Conservation (phyloP, 495 filamentous ascomycete genomes). For the Xylaria venustula region DNA sequence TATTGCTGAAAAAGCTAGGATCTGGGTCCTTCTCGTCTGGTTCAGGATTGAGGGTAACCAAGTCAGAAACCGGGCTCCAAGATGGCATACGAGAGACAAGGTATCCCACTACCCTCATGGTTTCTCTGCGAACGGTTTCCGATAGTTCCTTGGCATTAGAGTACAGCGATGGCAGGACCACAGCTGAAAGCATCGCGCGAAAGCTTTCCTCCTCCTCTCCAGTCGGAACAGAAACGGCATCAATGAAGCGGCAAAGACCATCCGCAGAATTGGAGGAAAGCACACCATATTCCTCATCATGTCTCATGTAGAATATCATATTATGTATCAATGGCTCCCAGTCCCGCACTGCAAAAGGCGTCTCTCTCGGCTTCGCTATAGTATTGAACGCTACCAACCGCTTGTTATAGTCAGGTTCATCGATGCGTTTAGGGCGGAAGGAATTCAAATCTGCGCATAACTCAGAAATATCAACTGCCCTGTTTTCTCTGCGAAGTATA, state of each 20-base stretch:
- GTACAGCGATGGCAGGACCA: slow-evolving; percentile 74
- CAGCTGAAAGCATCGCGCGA: slow-evolving; percentile 51
- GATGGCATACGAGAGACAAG: slow-evolving; percentile 68
- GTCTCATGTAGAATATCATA: slow-evolving; percentile 81
- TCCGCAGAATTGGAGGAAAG: slow-evolving; percentile 77
- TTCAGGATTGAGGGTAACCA: slow-evolving; percentile 68
- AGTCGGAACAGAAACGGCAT: slow-evolving; percentile 48
- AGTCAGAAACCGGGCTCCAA: slow-evolving; percentile 69
- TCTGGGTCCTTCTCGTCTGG: slow-evolving; percentile 70
- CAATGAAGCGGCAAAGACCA: slow-evolving; percentile 76
- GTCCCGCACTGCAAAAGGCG: slow-evolving; percentile 63
- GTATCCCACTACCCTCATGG: slow-evolving; percentile 72
- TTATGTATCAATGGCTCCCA: slow-evolving; percentile 93
- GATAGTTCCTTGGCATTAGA: slow-evolving; percentile 70
- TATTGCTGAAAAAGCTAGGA: slow-evolving; percentile 88
- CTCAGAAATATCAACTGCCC: slow-evolving; percentile 61
- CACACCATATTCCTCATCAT: slow-evolving; percentile 84
- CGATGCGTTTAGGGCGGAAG: slow-evolving; percentile 61
- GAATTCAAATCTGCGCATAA: slow-evolving; percentile 82
- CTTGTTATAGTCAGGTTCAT: slow-evolving; percentile 83
- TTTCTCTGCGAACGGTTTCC: slow-evolving; percentile 81
- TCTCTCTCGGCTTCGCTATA: slow-evolving; percentile 59
- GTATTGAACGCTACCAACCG: slow-evolving; percentile 72
- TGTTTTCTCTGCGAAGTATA: slow-evolving; percentile 60
- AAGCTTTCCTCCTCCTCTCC: slow-evolving; percentile 34